These are phyloP conservation scores for Lizonia empirigonia DNA, from an alignment of 2,329 filamentous ascomycete species.

Conservation along the genomic window DNA sequence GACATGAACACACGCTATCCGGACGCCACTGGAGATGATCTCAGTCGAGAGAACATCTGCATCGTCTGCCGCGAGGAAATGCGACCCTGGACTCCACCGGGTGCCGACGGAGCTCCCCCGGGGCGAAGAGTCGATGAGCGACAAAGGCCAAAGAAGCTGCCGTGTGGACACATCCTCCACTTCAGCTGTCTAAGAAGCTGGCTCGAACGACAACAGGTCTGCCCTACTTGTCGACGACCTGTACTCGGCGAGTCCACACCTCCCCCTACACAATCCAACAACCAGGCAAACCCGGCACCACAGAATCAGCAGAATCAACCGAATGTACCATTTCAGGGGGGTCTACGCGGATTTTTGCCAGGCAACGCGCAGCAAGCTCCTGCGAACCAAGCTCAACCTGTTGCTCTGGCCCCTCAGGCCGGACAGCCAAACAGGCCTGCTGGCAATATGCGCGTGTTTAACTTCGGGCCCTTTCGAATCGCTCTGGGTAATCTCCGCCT, in stretches of 20 bases:
- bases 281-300: slow-evolving; percentile 32
- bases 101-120: slow-evolving; percentile 46
- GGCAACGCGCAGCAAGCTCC: slow-evolving; percentile 27
- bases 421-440: slow-evolving; percentile 30
- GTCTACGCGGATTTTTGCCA: slow-evolving; percentile 27
- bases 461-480: slow-evolving; percentile 44
- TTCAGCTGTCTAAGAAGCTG: slow-evolving; percentile 94
- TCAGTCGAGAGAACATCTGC: slow-evolving; percentile 86
- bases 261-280: slow-evolving; percentile 35
- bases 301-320: slow-evolving; percentile 26
- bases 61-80: slow-evolving; percentile 98
- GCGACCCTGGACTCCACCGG: slow-evolving; percentile 72
- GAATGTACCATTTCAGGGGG: slow-evolving; percentile 23
- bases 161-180: slow-evolving; percentile 94
- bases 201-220: slow-evolving; percentile 96
- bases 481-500: slow-evolving; percentile 44
- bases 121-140: slow-evolving; percentile 71
- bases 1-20: slow-evolving; percentile 93
- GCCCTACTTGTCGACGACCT: slow-evolving; percentile 87
- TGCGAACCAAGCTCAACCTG: slow-evolving; percentile 32
- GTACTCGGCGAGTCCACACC: slow-evolving; percentile 61
- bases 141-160: slow-evolving; percentile 89
- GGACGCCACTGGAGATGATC: slow-evolving; percentile 86
- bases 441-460: slow-evolving; percentile 46
- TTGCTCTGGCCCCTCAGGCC: slow-evolving; percentile 23